Evolutionary conservation across 75 land plant genomes (phyloP).

Genomic region (Selaginella tamariscina): DNA sequence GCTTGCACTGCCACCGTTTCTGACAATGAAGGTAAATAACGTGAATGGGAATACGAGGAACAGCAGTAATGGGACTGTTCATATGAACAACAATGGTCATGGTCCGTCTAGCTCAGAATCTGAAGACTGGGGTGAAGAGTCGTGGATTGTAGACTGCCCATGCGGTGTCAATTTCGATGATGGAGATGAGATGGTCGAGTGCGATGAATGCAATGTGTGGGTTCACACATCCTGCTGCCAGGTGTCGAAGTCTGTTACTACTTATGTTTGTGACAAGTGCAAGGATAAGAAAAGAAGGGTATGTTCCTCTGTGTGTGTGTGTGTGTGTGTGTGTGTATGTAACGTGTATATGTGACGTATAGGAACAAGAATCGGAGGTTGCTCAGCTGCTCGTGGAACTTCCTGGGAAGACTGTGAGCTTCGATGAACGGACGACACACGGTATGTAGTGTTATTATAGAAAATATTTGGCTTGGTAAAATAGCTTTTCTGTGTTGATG

Average conservation of each 20-base stretch:
- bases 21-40: neutral
- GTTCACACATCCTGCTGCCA: slow-evolving; percentile 92
- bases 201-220: slow-evolving; percentile 98
- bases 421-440: no score
- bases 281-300: slow-evolving; percentile 40
- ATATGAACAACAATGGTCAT: slow-evolving; percentile 23
- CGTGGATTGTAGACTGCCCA: slow-evolving; percentile 93
- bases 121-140: slow-evolving; percentile 76
- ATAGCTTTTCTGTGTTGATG: no score
- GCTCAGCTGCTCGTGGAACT: slow-evolving; percentile 70
- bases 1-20: neutral
- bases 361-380: slow-evolving; percentile 63
- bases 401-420: slow-evolving; percentile 38
- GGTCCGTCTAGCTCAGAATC: slow-evolving; percentile 39
- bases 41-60: neutral
- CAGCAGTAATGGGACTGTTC: no score
- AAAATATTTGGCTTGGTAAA: no score
- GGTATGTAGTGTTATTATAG: no score
- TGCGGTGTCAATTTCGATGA: slow-evolving; percentile 96
- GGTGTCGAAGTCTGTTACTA: slow-evolving; percentile 51
- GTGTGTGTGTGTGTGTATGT: no score
- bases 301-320: no score
- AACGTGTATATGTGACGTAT: no score
- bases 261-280: slow-evolving; percentile 89
- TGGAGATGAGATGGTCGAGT: slow-evolving; percentile 98